Conservation (phyloP, 371 early-diverging fungal genomes). For the Rhizopus sp. region DNA sequence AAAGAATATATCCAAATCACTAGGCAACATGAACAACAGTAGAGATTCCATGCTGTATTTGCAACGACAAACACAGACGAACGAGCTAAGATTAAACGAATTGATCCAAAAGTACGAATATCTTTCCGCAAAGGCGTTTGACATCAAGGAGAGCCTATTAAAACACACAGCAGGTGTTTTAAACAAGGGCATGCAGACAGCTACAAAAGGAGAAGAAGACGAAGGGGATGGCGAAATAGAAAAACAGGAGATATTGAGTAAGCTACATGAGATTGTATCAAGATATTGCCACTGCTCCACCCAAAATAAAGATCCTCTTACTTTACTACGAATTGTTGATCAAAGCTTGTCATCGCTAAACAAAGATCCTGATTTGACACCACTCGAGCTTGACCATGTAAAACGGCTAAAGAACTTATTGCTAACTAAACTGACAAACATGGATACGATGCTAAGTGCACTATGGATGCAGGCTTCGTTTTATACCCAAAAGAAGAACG, state of each 20-base stretch:
- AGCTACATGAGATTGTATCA: background rate
- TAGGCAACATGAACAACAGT: conserved; percentile 37
- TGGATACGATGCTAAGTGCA: conserved; percentile 12
- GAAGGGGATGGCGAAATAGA: background rate
- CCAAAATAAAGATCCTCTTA: conserved; percentile 1
- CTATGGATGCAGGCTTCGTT: conserved; percentile 21
- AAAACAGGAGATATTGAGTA: background rate
- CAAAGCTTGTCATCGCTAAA: background rate
- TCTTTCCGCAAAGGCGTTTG: conserved; percentile 56
- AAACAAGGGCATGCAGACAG: conserved; percentile 38
- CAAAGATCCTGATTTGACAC: background rate
- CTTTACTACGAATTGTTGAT: background rate
- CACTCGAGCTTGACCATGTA: background rate
- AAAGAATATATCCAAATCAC: conserved; percentile 41
- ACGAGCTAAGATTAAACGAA: conserved; percentile 64
- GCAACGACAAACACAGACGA: conserved; percentile 27
- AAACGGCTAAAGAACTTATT: too few relatives aligned
- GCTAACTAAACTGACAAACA: background rate
- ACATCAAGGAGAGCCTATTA: conserved; percentile 61
- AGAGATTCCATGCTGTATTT: conserved; percentile 21
- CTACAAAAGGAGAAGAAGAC: conserved; percentile 3
- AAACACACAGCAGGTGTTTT: conserved; percentile 72
- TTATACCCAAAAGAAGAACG: conserved; percentile 19
- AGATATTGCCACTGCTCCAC: background rate
- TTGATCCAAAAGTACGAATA: conserved; percentile 67